phyloP scores from a whole-genome alignment of 2,329 filamentous ascomycete genomes.

The Akanthomyces dipterigenus region DNA sequence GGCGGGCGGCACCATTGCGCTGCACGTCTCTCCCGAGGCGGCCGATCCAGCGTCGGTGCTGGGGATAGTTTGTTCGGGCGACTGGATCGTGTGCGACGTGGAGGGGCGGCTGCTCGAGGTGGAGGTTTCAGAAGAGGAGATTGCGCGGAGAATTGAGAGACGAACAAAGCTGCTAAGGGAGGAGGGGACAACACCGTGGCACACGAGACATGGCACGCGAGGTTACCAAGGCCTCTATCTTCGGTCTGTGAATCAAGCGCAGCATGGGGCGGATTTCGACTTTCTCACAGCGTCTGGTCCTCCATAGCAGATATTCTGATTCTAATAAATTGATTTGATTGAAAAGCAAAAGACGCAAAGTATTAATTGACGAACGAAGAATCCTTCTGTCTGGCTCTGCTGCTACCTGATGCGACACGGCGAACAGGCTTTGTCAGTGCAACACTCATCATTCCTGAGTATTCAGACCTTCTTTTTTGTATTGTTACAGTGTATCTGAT shows the following conservation, averaged over 20 bases:
- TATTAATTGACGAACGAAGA: too few species aligned
- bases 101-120: slow-evolving; percentile 53
- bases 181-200: slow-evolving; percentile 26
- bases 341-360: too few species aligned
- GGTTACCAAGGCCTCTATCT: slow-evolving; percentile 56
- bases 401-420: too few species aligned
- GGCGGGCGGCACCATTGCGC: slow-evolving; percentile 81
- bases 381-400: too few species aligned
- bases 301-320: background rate
- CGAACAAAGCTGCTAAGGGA: slow-evolving; percentile 44
- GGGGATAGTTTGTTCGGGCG: slow-evolving; percentile 68
- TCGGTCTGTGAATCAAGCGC: slow-evolving; percentile 52
- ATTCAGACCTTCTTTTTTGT: too few species aligned
- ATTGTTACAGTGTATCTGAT: too few species aligned
- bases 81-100: slow-evolving; percentile 72
- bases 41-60: slow-evolving; percentile 69
- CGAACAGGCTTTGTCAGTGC: too few species aligned
- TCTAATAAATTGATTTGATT: too few species aligned
- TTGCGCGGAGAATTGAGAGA: slow-evolving; percentile 50
- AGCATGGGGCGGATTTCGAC: slow-evolving; percentile 54
- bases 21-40: slow-evolving; percentile 82
- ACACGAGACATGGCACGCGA: slow-evolving; percentile 33
- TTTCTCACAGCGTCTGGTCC: slow-evolving; percentile 46
- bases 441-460: too few species aligned
- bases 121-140: slow-evolving; percentile 63